Percentiles rank a stretch among this genome's conserved stretches.
phyloP scores from a whole-genome alignment of 2,329 filamentous ascomycete species.

The Lachnellula cervina region DNA sequence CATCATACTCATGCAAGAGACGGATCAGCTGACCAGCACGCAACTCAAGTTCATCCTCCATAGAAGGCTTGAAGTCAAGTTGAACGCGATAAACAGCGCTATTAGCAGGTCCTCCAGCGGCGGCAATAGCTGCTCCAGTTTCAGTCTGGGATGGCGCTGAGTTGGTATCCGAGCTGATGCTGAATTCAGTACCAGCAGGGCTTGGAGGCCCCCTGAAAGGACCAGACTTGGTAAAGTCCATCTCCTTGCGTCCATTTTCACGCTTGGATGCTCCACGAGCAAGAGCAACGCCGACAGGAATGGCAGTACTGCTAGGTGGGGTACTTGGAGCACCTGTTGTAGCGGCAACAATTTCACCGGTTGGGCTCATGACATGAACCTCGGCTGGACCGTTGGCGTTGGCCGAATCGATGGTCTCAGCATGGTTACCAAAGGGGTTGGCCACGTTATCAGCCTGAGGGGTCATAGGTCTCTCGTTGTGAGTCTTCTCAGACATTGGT shows the following conservation, averaged over 20 bases:
- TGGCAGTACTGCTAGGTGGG: neutral
- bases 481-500: conserved; percentile 26
- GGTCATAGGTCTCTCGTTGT: conserved; percentile 32
- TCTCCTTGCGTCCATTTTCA: conserved; percentile 44
- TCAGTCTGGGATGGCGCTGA: conserved; percentile 41
- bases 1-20: conserved; percentile 92
- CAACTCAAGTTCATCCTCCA: conserved; percentile 87
- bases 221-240: conserved; percentile 47
- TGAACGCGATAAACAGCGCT: conserved; percentile 83
- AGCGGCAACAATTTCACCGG: conserved; percentile 33
- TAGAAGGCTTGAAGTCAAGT: conserved; percentile 86
- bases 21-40: conserved; percentile 78
- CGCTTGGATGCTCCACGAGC: conserved; percentile 53
- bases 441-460: conserved; percentile 46
- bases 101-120: conserved; percentile 53
- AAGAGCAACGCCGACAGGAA: conserved; percentile 22
- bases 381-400: conserved; percentile 39
- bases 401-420: conserved; percentile 43
- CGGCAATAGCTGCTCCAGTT: conserved; percentile 56
- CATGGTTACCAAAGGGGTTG: conserved; percentile 68
- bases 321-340: conserved; percentile 11
- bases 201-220: conserved; percentile 44
- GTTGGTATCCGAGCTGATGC: conserved; percentile 49
- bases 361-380: conserved; percentile 35
- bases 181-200: conserved; percentile 60